Evolutionary conservation across 352 stramenopile species (phyloP), one percentile per base, ranked within the genome.

Genomic region (Pythium phragmitis): DNA sequence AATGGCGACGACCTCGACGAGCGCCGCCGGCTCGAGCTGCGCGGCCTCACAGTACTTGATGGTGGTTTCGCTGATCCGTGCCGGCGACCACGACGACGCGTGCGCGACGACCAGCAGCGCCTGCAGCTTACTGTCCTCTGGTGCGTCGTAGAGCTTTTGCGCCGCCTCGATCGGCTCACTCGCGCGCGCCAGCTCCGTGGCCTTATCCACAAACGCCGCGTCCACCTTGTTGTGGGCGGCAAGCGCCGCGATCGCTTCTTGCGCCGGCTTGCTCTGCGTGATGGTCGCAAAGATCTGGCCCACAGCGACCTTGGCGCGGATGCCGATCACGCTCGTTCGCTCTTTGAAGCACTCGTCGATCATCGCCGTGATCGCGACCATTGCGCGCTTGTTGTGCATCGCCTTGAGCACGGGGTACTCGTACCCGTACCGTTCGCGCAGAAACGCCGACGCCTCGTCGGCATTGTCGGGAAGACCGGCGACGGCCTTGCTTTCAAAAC

Each of bases 1-100:
- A 13, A 69, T 39, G 1, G 46, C 54, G 5, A 69, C 62, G 39
- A 69, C 62, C 23, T 69, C 62, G 9, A 69, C 62, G 47, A 69
- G 37, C 37, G 54, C 36, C 42, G 62, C 26, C 9, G 54, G 45
- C 13, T 52, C 52, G 2, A 63, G 43, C 5, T 57, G 8, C 17
- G 54, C 62, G n/a, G 46, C 46, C 7, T 53, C 36, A 30, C 62
- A 68, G 4, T 59, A 48, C n/a, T 19, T 9, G 12, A 68, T 43
- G 26, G 55, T 30, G 7, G n/a, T 14, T 21, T 68, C 47, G 41
- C 48, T 48, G 48, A 63, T 60, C 9, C 62, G 62, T 26, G 55
- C 55, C 8, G 62, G 62, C 48, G 62, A 63, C 54, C 54, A 69
- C 30, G 62, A 63, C 26, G 48, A 30, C 54, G 55, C 62, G 33